These are phyloP conservation scores for Seminavis robusta DNA, from an alignment of 108 stramenopile species.

Conservation along the genomic window DNA sequence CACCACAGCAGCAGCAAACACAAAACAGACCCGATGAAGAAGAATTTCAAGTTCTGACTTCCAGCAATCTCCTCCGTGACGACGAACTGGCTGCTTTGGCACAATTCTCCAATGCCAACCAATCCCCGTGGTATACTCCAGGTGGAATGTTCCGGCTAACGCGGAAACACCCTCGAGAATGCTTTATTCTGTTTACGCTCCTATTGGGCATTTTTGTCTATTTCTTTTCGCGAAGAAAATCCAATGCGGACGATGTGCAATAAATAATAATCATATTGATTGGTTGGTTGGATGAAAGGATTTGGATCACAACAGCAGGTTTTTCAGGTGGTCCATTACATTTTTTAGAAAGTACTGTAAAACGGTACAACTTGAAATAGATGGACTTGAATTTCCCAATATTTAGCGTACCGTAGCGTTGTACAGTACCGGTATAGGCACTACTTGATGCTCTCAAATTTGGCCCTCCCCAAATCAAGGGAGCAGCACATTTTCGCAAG, in stretches of 20 bases:
- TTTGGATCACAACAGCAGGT: too few species aligned
- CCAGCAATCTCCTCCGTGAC: neutral
- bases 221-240: neutral
- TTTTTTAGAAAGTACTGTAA: too few species aligned
- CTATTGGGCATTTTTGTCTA: neutral
- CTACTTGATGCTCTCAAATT: too few species aligned
- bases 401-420: too few species aligned
- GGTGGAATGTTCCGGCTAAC: neutral
- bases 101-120: neutral
- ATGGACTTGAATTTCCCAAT: too few species aligned
- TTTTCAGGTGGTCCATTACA: too few species aligned
- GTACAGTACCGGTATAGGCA: too few species aligned
- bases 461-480: too few species aligned
- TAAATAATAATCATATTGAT: too few species aligned
- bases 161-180: neutral
- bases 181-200: neutral
- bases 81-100: neutral
- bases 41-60: neutral
- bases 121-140: neutral
- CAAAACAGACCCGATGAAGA: neutral
- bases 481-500: too few species aligned
- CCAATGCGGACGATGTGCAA: neutral
- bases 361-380: too few species aligned
- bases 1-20: neutral
- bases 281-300: too few species aligned